Evolutionary conservation across 805 yeast species (phyloP), one percentile per base, ranked within the genome.

Genomic region (Candida anglica): DNA sequence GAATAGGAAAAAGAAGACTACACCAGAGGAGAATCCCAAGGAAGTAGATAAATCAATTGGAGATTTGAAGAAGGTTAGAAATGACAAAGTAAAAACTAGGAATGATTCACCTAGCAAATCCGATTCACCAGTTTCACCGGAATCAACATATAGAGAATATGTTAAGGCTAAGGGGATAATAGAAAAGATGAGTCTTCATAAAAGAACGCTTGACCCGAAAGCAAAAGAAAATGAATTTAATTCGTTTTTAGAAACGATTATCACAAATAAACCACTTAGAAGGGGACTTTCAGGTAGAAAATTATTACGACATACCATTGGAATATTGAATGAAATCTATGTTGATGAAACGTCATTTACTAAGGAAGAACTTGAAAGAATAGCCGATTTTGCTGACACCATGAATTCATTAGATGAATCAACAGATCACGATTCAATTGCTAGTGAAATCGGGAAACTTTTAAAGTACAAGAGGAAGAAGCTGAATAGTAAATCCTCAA

Each of bases 311-410:
- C 15, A 19, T 6, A 27, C 33, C 4, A 13, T 34, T 14, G 29
- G 33, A 20, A 15, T 39, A 9, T 34, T 44, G 11, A 43, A 44
- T 30, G 22, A 24, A 14, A 19, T 34, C 8, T 38, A 34, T 34
- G 37, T 34, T 15, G 29, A 26, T 30, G 37, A 32, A 15, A 34
- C 33, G 17, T 21, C 29, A 13, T 7, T 39, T 8, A 19, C 28
- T 13, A 24, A 33, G 4, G 24, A n/a, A 7, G 32, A 37, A 17
- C 22, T 30, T 11, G 19, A 27, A 3, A 6, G 31, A 15, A 26
- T 38, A 13, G n/a, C 27, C 5, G 32, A 30, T 9, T 27, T 40
- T 15, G 27, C 37, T 15, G 34, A 30, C 11, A 28, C 37, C 11
- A 22, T 36, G 3, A 36, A 34, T n/a, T 26, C 26, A 9, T 20